Evolutionary conservation across 169 alveolate genomes (phyloP).

Genomic region (Babesia divergens): DNA sequence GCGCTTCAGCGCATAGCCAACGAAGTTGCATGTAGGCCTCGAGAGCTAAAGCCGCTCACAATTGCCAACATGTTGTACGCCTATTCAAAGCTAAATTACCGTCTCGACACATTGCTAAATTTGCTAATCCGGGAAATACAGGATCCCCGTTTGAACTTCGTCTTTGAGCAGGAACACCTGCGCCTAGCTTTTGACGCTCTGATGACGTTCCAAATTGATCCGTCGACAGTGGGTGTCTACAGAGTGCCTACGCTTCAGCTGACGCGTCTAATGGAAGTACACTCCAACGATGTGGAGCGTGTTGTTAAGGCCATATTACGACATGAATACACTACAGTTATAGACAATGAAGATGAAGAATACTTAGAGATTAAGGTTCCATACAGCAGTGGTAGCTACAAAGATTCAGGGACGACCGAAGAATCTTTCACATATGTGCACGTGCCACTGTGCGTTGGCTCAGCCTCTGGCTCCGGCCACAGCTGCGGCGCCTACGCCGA

Average conservation of each 20-base stretch:
- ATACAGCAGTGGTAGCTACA: not conserved
- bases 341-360: not conserved
- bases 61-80: conserved; percentile 23
- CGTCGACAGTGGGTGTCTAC: conserved; percentile 20
- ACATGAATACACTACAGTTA: not conserved
- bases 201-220: conserved; percentile 9
- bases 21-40: conserved; percentile 26
- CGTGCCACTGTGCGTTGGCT: conserved; percentile 25
- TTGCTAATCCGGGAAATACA: conserved; percentile 34
- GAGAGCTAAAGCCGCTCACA: conserved; percentile 32
- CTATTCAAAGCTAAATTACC: conserved; percentile 13
- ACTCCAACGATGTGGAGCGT: conserved; percentile 2
- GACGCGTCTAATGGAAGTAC: conserved; percentile 27
- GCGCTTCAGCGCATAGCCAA: conserved; percentile 43
- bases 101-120: conserved; percentile 24
- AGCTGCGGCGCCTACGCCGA: conserved; percentile 3
- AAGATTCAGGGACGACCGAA: not conserved
- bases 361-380: conserved; percentile 20
- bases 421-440: conserved; percentile 17
- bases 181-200: conserved; percentile 13
- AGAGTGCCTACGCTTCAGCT: conserved; percentile 2
- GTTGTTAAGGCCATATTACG: conserved; percentile 1
- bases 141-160: conserved; percentile 36
- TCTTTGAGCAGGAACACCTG: conserved; percentile 42
- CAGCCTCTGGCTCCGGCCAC: conserved; percentile 1